Conservation (phyloP, 192 early-diverging fungal genomes). For the Neocallimastix lanati region DNA sequence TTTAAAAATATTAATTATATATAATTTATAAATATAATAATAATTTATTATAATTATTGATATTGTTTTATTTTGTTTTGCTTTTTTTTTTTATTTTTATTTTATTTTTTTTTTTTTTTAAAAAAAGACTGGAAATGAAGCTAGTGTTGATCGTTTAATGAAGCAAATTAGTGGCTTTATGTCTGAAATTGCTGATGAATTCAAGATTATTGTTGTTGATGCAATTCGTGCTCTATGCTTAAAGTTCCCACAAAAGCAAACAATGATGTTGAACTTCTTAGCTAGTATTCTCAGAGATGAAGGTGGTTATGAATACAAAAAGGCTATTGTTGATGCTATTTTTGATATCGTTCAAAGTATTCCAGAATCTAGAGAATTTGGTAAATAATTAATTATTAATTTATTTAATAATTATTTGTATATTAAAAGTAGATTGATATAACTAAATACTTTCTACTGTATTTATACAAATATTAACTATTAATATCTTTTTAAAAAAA, state of each 20-base stretch:
- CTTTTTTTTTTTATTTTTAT: no score
- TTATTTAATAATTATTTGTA: no score
- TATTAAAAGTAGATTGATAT: no score
- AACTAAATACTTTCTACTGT: no score
- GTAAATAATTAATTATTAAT: no score
- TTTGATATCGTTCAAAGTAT: slow-evolving; percentile 87
- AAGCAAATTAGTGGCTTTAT: slow-evolving; percentile 98
- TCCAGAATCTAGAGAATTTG: slow-evolving; percentile 80
- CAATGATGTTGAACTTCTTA: slow-evolving; percentile 80
- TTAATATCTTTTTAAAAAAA: no score
- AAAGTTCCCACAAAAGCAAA: slow-evolving; percentile 93
- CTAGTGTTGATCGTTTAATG: slow-evolving; percentile 92
- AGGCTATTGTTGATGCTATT: slow-evolving; percentile 90
- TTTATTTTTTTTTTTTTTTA: no score
- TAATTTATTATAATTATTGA: no score
- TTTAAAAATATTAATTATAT: no score
- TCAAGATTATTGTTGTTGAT: slow-evolving; percentile 98
- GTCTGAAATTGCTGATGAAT: slow-evolving; percentile 95
- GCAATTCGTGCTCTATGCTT: slow-evolving; percentile 89
- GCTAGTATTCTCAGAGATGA: slow-evolving; percentile 86
- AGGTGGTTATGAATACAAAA: slow-evolving; percentile 94
- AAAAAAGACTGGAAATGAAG: slow-evolving; percentile 94
- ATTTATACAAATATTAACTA: no score
- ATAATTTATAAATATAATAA: no score
- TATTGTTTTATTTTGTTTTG: no score